Conservation (phyloP, 1,139 yeast genomes). For the Suhomyces atakaporum region DNA sequence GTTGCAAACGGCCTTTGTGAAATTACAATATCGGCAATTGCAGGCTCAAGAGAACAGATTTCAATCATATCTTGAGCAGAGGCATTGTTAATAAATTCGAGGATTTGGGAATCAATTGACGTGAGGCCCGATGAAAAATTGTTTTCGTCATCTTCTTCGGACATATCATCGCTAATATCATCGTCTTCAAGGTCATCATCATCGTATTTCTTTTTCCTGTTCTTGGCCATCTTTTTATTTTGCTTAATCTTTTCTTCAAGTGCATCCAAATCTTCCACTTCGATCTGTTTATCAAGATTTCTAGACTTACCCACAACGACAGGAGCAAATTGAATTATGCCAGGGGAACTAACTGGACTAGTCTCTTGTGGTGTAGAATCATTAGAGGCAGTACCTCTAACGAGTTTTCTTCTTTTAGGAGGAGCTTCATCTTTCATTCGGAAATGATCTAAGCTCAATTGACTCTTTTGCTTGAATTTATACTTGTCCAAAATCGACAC, state of each 20-base stretch:
- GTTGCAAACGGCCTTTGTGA: conserved; percentile 65
- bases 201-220: conserved; percentile 17
- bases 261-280: conserved; percentile 38
- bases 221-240: conserved; percentile 26
- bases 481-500: conserved; percentile 57
- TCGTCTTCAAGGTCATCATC: conserved; percentile 37
- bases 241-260: conserved; percentile 42
- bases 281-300: conserved; percentile 7
- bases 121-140: conserved; percentile 45
- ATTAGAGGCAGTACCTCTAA: conserved; percentile 26
- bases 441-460: conserved; percentile 26
- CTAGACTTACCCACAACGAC: conserved; percentile 3
- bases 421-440: conserved; percentile 18
- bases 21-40: conserved; percentile 63
- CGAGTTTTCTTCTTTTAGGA: conserved; percentile 38
- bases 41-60: conserved; percentile 69
- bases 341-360: conserved; percentile 5
- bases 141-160: conserved; percentile 43
- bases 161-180: conserved; percentile 40
- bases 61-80: conserved; percentile 76
- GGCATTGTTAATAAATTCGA: conserved; percentile 79
- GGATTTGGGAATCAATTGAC: conserved; percentile 60
- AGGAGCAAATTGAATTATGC: background rate
- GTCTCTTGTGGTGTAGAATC: conserved; percentile 4
- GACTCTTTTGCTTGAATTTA: conserved; percentile 33